A percentile compares a stretch with the other conserved stretches of the same genome.
phyloP scores from a whole-genome alignment of 2,329 filamentous ascomycete genomes.

The Volutella citrinella region DNA sequence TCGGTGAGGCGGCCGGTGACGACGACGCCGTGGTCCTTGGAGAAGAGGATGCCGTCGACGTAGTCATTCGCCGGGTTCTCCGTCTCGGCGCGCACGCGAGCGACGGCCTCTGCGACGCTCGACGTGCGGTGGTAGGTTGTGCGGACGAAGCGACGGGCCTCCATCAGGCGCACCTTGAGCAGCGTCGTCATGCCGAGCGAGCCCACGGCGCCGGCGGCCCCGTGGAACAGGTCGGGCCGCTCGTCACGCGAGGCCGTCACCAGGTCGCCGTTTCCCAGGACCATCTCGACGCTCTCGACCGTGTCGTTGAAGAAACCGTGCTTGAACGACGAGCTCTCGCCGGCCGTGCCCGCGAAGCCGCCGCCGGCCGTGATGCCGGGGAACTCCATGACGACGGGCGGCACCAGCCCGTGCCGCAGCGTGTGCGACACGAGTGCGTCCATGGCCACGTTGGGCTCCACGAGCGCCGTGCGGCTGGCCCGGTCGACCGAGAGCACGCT shows the following conservation, averaged over 20 bases:
- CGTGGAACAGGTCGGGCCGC: slow-evolving; percentile 54
- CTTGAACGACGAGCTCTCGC: slow-evolving; percentile 65
- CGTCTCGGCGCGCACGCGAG: slow-evolving; percentile 30
- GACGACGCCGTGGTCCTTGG: slow-evolving; percentile 46
- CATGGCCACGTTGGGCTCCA: slow-evolving; percentile 70
- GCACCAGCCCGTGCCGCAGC: slow-evolving; percentile 49
- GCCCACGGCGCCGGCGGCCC: slow-evolving; percentile 57
- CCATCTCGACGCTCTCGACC: slow-evolving; percentile 60
- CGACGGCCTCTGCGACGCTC: slow-evolving; percentile 41
- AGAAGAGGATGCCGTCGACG: slow-evolving; percentile 58
- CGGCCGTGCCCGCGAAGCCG: slow-evolving; percentile 63
- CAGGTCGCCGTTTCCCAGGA: slow-evolving; percentile 56
- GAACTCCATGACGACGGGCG: slow-evolving; percentile 70
- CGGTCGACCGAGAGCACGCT: slow-evolving; percentile 15
- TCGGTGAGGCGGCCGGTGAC: slow-evolving; percentile 47
- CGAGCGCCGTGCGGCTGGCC: slow-evolving; percentile 29
- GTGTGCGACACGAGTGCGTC: slow-evolving; percentile 59
- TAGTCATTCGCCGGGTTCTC: slow-evolving; percentile 42
- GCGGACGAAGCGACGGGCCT: slow-evolving; percentile 53
- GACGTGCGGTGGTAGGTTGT: slow-evolving; percentile 48
- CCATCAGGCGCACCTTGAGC: slow-evolving; percentile 54
- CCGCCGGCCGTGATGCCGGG: slow-evolving; percentile 68
- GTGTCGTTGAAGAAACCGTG: slow-evolving; percentile 66
- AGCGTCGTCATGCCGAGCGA: slow-evolving; percentile 60
- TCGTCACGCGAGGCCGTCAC: slow-evolving; percentile 44